Percentiles rank a stretch among this genome's conserved stretches.
phyloP scores from a whole-genome alignment of 768 basidiomycete genomes.

The Filobasidium floriforme region DNA sequence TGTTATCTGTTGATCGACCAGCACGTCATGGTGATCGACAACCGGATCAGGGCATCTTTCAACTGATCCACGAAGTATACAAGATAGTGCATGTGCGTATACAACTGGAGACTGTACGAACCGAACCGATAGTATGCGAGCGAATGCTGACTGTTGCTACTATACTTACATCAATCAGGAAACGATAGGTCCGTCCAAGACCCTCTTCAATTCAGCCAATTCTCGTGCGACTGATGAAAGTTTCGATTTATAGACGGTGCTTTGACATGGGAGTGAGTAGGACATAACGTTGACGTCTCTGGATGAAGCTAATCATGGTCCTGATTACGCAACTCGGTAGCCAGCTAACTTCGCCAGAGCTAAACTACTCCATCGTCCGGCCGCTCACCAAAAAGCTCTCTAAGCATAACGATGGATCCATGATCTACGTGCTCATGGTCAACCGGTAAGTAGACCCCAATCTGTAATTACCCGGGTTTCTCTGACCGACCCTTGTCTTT shows the following conservation, averaged over 20 bases:
- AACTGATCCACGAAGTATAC: no score
- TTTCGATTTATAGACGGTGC: conserved; percentile 32
- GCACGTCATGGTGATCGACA: no score
- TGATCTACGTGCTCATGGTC: conserved; percentile 42
- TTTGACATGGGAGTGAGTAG: conserved; percentile 37
- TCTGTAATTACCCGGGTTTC: neutral
- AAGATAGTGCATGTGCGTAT: no score
- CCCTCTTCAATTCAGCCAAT: conserved; percentile 13
- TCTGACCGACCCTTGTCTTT: neutral
- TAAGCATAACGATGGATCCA: conserved; percentile 25
- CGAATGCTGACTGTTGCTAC: no score
- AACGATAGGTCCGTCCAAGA: conserved; percentile 20
- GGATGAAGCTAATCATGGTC: neutral
- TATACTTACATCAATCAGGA: conserved; percentile 3
- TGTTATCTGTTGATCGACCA: no score
- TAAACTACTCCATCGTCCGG: conserved; percentile 41
- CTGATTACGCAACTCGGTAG: neutral
- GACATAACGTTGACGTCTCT: no score
- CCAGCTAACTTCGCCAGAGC: conserved; percentile 39
- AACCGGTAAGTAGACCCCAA: conserved; percentile 32
- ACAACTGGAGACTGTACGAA: no score
- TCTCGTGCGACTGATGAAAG: neutral
- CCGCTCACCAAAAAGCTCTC: conserved; percentile 34
- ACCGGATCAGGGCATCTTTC: no score
- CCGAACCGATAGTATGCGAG: no score